Base-by-base conservation (phyloP, 1,284 basidiomycete species). In the Sphaerobolus stellatus region DNA sequence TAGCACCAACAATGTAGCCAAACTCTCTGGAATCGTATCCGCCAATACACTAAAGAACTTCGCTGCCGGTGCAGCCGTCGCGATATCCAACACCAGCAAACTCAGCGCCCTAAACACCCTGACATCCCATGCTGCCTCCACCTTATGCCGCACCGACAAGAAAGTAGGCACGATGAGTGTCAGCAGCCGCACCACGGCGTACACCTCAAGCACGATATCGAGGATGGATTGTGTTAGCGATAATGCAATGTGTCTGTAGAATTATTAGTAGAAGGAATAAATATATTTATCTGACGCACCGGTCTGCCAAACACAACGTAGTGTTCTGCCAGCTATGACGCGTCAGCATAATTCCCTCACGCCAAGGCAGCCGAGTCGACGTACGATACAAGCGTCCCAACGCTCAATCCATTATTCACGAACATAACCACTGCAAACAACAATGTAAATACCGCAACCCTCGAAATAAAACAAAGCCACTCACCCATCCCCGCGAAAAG, bases 1-100 rank as follows among this genome's bases (percentile, higher is more conserved):
- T 44, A 82, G 66, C n/a, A 82, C 78, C 20, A 75, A 54, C 14
- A 82, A 56, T 5, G 75, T 68, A 16, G 75, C 78, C n/a, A 81
- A 59, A 56, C 75, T 75, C 53, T 77, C 75, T 1, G 79, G 78
- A 22, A 82, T 61, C 52, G 76, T 76, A 45, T 81, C 74, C 1
- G 70, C 76, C 4, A 80, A 51, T 8, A 73, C 61, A 44, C 67
- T 75, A 20, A 73, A 74, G 33, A 63, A 59, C 2, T 69, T 65
- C 2, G 72, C 69, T 25, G 68, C 68, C 16, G 80, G 78, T 4
- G 74, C 74, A 27, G 79, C 57, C 2, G 72, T 75, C 27, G 80
- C 59, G 7, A 79, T 47, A 41, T 82, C 79, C 5, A 81, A 68
- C 6, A 78, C 55, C 24, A 82, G 50, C 9, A 82, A 68, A 43